Conservation (phyloP, 1,284 basidiomycete genomes). For the Cutaneotrichosporon mucoides region DNA sequence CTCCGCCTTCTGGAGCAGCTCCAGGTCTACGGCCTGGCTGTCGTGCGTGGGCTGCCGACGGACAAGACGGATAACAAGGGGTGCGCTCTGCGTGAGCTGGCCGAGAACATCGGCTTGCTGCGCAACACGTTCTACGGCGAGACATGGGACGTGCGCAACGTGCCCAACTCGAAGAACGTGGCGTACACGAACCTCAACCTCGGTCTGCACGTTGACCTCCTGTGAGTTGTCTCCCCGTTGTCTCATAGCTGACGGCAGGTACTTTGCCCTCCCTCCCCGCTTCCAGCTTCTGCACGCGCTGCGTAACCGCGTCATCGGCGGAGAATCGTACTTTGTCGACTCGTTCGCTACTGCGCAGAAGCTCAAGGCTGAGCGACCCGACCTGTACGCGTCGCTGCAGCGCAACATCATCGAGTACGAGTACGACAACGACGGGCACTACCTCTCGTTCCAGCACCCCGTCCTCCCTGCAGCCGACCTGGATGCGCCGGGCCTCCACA, state of each 20-base stretch:
- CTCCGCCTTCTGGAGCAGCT: conserved; percentile 42
- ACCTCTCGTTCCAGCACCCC: conserved; percentile 72
- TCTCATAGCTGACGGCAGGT: conserved; percentile 54
- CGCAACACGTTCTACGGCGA: conserved; percentile 86
- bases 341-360: conserved; percentile 62
- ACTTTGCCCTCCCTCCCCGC: conserved; percentile 77
- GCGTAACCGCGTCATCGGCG: conserved; percentile 74
- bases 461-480: conserved; percentile 58
- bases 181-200: conserved; percentile 91
- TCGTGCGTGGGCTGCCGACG: conserved; percentile 59
- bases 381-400: conserved; percentile 56
- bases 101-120: conserved; percentile 66
- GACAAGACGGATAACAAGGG: conserved; percentile 55
- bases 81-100: conserved; percentile 66
- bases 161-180: conserved; percentile 72
- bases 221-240: conserved; percentile 68
- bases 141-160: conserved; percentile 82
- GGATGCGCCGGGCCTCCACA: conserved; percentile 12
- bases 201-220: conserved; percentile 86
- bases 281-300: conserved; percentile 90
- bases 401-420: conserved; percentile 71
- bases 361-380: conserved; percentile 11
- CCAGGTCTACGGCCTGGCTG: conserved; percentile 54
- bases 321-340: conserved; percentile 85
- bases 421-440: conserved; percentile 86